Percentiles rank a stretch among this genome's conserved stretches.
Conservation (phyloP, 2,329 filamentous ascomycete species). For the Fusarium sp. region DNA sequence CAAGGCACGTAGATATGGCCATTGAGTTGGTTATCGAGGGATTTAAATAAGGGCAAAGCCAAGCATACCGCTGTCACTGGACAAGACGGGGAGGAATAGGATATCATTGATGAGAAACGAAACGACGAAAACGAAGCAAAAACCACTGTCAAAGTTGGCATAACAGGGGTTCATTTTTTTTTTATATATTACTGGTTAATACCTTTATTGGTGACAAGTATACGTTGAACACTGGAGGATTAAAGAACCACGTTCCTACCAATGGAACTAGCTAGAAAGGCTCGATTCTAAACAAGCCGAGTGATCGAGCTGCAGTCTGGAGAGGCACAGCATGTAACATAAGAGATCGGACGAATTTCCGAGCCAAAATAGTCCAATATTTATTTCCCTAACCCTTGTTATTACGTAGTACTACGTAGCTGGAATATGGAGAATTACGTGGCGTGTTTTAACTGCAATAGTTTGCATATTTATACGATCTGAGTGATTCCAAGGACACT, state of each 20-base stretch:
- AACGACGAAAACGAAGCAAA: slow-evolving; percentile 17
- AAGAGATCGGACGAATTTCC: too few species aligned
- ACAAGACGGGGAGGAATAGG: slow-evolving; percentile 8
- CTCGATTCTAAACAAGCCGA: too few species aligned
- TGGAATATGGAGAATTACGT: too few species aligned
- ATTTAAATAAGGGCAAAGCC: slow-evolving; percentile 7
- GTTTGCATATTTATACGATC: too few species aligned
- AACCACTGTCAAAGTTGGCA: slow-evolving; percentile 4
- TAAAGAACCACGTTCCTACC: neutral
- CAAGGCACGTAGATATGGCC: slow-evolving; percentile 16
- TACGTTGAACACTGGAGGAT: too few species aligned
- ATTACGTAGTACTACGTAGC: too few species aligned
- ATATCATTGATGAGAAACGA: slow-evolving; percentile 37
- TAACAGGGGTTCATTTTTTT: neutral
- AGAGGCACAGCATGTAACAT: too few species aligned
- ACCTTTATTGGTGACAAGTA: neutral
- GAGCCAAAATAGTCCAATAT: too few species aligned
- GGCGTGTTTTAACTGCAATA: too few species aligned
- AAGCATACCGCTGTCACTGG: slow-evolving; percentile 10
- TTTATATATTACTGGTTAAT: slow-evolving; percentile 9
- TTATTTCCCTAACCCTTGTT: too few species aligned
- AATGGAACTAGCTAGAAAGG: neutral
- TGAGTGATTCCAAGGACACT: too few species aligned
- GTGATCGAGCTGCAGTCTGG: too few species aligned
- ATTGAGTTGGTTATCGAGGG: slow-evolving; percentile 10